A percentile compares a stretch with the other conserved stretches of the same genome.
phyloP scores from a whole-genome alignment of 2,329 filamentous ascomycete genomes.

The Davidsoniella eucalypti region DNA sequence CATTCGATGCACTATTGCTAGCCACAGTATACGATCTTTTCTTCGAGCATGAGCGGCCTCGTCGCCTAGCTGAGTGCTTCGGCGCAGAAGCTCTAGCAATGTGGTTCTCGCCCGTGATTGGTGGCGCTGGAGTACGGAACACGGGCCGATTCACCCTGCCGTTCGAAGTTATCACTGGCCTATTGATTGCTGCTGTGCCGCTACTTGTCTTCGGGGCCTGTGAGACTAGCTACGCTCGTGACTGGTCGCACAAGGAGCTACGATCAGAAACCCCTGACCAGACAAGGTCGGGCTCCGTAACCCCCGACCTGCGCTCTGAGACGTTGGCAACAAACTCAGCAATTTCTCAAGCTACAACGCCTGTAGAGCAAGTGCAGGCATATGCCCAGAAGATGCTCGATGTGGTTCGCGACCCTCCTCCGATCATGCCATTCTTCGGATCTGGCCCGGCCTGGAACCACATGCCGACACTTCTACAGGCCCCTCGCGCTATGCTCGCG shows the following conservation, averaged over 20 bases:
- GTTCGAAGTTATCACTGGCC: constrained; percentile 33
- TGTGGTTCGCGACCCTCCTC: constrained; percentile 8
- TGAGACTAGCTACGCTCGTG: constrained; percentile 36
- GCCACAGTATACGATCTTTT: constrained; percentile 39
- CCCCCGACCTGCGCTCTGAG: constrained; percentile 11
- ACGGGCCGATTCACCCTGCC: constrained; percentile 28
- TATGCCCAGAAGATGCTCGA: constrained; percentile 8
- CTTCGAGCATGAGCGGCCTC: constrained; percentile 37
- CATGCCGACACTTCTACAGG: constrained; percentile 24
- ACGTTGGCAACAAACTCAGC: not conserved
- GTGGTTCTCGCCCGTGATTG: constrained; percentile 38
- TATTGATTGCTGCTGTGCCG: constrained; percentile 30
- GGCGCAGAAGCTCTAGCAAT: constrained; percentile 28
- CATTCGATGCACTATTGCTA: constrained; percentile 36
- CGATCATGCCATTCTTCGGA: constrained; percentile 21
- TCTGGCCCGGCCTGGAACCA: constrained; percentile 16
- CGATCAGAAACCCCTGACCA: constrained; percentile 14
- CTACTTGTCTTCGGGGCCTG: constrained; percentile 31
- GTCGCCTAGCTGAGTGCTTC: constrained; percentile 29
- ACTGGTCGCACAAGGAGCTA: constrained; percentile 29
- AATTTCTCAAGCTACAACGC: constrained; percentile 12
- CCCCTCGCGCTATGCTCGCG: constrained; percentile 29
- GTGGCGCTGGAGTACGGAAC: constrained; percentile 30
- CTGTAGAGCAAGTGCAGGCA: too few relatives aligned
- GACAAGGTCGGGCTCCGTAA: not conserved